Percentiles rank a stretch among this genome's conserved stretches.
Conservation (phyloP, 495 filamentous ascomycete genomes). For the Hypoxylon lienhwacheense region DNA sequence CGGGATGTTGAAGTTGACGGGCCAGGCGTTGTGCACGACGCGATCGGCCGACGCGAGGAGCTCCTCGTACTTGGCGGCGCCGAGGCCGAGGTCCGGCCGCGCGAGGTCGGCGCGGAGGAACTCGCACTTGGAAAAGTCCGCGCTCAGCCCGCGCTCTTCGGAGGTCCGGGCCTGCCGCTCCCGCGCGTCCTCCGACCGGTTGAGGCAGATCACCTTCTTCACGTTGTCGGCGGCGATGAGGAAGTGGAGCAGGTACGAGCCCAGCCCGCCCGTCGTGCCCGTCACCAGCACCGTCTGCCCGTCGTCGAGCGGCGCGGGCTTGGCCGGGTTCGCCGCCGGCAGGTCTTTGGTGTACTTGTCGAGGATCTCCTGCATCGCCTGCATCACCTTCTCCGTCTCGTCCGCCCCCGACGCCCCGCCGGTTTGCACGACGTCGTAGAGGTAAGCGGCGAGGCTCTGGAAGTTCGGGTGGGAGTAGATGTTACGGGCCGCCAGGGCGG, state of each 20-base stretch:
- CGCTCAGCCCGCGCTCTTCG: constrained; percentile 41
- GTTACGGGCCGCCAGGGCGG: constrained; percentile 40
- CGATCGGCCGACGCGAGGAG: constrained; percentile 38
- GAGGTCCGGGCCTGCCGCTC: constrained; percentile 37
- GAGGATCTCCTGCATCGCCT: constrained; percentile 7
- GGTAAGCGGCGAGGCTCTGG: constrained; percentile 36
- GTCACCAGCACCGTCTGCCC: constrained; percentile 55
- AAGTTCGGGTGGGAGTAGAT: constrained; percentile 47
- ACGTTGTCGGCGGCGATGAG: constrained; percentile 42
- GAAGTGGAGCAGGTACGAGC: constrained; percentile 55
- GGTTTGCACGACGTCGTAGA: constrained; percentile 24
- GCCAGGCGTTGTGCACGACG: constrained; percentile 63
- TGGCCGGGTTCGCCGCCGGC: constrained; percentile 19
- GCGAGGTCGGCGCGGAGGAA: constrained; percentile 22
- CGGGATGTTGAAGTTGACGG: constrained; percentile 61
- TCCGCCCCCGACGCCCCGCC: constrained; percentile 2
- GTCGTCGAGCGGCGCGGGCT: constrained; percentile 33
- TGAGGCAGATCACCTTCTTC: constrained; percentile 57
- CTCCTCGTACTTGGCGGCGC: constrained; percentile 37
- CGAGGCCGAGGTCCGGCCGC: constrained; percentile 11
- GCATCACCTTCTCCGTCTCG: neutral
- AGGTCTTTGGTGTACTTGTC: constrained; percentile 41
- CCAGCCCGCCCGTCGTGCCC: constrained; percentile 59
- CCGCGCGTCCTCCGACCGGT: constrained; percentile 41
- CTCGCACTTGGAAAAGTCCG: constrained; percentile 30